Evolutionary conservation across 1,284 basidiomycete genomes (phyloP).

Genomic region (Ustilago shanxiensis): DNA sequence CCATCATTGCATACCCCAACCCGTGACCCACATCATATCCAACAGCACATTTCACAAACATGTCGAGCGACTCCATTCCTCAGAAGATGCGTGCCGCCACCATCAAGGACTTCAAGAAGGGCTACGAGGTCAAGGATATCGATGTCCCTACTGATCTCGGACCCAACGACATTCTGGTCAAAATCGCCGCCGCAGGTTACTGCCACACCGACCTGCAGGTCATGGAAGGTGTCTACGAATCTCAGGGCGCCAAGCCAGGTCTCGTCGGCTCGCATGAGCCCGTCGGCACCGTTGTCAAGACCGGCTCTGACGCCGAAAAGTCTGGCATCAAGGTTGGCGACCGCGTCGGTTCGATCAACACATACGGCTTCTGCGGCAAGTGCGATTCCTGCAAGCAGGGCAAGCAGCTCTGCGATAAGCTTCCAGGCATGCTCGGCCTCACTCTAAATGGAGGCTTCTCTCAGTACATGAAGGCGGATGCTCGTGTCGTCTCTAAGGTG

Average conservation of each 20-base stretch:
- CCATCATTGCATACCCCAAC: too few relatives aligned
- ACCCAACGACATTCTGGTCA: constrained; percentile 45
- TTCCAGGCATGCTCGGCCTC: constrained; percentile 59
- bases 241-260: constrained; percentile 53
- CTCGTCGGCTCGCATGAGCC: constrained; percentile 64
- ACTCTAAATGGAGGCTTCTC: constrained; percentile 62
- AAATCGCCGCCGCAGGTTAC: constrained; percentile 59
- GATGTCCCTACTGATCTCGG: constrained; percentile 51
- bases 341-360: constrained; percentile 67
- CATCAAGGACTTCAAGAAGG: constrained; percentile 61
- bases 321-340: constrained; percentile 60
- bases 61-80: constrained; percentile 53
- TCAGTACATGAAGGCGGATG: constrained; percentile 62
- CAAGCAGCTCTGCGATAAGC: constrained; percentile 58
- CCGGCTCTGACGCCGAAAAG: constrained; percentile 38
- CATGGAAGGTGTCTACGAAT: constrained; percentile 58
- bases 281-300: constrained; percentile 57
- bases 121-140: constrained; percentile 54
- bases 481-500: constrained; percentile 62
- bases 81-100: constrained; percentile 57
- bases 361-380: constrained; percentile 60
- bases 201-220: constrained; percentile 65
- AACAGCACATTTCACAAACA: constrained; percentile 8
- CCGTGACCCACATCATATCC: too few relatives aligned
- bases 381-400: constrained; percentile 65